A percentile compares a stretch with the other conserved stretches of the same genome.
These are phyloP conservation scores for Podaxis carcinomalis DNA, from an alignment of 768 basidiomycete species.

Conservation along the genomic window DNA sequence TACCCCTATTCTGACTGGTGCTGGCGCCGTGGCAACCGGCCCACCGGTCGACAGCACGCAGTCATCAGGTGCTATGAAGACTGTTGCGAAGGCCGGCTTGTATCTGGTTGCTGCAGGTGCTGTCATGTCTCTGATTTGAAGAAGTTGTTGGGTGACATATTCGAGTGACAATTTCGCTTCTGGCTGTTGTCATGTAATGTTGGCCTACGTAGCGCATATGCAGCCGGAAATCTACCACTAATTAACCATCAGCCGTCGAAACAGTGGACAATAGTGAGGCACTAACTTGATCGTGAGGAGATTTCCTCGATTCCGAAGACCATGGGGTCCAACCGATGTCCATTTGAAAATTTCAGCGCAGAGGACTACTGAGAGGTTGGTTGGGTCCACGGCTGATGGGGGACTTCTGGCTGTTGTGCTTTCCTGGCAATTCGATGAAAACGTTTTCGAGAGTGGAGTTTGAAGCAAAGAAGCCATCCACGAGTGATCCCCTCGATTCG, in stretches of 20 bases:
- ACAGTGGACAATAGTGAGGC: no score
- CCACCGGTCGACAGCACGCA: background rate
- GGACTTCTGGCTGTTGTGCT: background rate
- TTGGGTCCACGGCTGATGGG: background rate
- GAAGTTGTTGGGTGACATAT: background rate
- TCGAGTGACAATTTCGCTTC: background rate
- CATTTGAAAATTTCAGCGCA: background rate
- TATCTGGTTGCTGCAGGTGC: background rate
- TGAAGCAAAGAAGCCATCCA: background rate
- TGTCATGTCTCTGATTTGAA: constrained; percentile 7
- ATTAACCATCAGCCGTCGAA: no score
- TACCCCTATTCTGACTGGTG: constrained; percentile 15
- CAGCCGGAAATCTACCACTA: no score
- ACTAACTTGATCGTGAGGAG: background rate
- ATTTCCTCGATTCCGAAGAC: background rate
- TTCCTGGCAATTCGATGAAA: background rate
- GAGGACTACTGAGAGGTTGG: background rate
- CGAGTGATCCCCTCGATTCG: background rate
- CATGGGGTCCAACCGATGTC: no score
- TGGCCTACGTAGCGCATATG: background rate
- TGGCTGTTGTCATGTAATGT: background rate
- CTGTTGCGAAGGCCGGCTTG: constrained; percentile 4
- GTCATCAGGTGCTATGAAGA: constrained; percentile 8
- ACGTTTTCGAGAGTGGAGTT: background rate
- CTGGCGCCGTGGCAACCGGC: constrained; percentile 8